These are phyloP conservation scores for Suhomyces maxii DNA, from an alignment of 1,139 yeast species.

Conservation along the genomic window DNA sequence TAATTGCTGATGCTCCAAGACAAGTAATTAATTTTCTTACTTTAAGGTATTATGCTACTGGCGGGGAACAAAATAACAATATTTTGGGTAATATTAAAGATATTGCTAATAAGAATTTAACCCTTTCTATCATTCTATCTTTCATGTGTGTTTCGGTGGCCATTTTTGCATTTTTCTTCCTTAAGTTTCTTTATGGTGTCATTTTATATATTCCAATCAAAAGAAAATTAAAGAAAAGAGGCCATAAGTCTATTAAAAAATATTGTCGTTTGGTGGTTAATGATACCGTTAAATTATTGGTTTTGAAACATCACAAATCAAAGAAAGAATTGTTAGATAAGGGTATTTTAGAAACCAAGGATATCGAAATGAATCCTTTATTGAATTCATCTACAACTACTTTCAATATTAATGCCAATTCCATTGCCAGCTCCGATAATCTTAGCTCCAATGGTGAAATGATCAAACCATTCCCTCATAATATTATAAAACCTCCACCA, in stretches of 20 bases:
- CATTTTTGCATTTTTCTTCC: constrained; percentile 73
- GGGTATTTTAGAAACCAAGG: constrained; percentile 30
- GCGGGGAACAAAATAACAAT: constrained; percentile 40
- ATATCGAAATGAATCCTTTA: constrained; percentile 30
- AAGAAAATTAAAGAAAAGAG: constrained; percentile 39
- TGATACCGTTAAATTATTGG: constrained; percentile 52
- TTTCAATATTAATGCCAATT: background rate
- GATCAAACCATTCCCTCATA: constrained; percentile 9
- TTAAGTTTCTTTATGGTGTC: constrained; percentile 59
- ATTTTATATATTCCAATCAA: constrained; percentile 56
- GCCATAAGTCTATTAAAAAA: constrained; percentile 48
- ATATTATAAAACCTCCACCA: constrained; percentile 8
- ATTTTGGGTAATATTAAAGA: constrained; percentile 54
- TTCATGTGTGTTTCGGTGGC: constrained; percentile 74
- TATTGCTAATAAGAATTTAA: constrained; percentile 60
- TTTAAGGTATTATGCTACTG: constrained; percentile 54
- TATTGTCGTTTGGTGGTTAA: constrained; percentile 61
- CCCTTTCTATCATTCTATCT: constrained; percentile 69
- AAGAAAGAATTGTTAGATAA: constrained; percentile 34
- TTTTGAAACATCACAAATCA: constrained; percentile 48
- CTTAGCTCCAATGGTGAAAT: background rate
- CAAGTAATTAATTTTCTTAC: constrained; percentile 83
- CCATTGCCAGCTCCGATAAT: constrained; percentile 5
- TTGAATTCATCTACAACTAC: constrained; percentile 16
- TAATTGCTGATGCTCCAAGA: constrained; percentile 85